phyloP scores from a whole-genome alignment of 441 rosid species.

The Sinapis alba region DNA sequence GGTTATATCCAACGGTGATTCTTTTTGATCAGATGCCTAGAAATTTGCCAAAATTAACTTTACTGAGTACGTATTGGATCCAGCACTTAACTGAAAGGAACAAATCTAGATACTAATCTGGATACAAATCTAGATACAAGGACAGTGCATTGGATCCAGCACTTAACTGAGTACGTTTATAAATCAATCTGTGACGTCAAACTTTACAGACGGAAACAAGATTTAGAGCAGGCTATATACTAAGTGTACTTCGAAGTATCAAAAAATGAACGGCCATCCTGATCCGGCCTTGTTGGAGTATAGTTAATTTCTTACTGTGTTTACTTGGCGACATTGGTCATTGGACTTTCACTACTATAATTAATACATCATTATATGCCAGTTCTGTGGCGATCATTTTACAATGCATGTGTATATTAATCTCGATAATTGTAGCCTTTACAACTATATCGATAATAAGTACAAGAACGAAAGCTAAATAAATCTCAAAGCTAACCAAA shows the following conservation, averaged over 20 bases:
- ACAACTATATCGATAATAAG: constrained; percentile 22
- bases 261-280: not conserved
- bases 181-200: constrained; percentile 8
- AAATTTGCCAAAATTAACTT: constrained; percentile 14
- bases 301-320: too few relatives aligned
- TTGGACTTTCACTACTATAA: too few relatives aligned
- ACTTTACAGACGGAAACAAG: not conserved
- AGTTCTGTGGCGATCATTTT: too few relatives aligned
- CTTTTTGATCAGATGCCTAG: not conserved
- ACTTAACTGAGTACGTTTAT: not conserved
- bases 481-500: constrained; percentile 37
- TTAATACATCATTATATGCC: too few relatives aligned
- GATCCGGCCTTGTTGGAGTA: too few relatives aligned
- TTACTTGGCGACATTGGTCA: too few relatives aligned
- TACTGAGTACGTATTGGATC: too few relatives aligned
- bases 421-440: too few relatives aligned
- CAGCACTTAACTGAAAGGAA: too few relatives aligned
- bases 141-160: constrained; percentile 13
- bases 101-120: not conserved
- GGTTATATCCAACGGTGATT: constrained; percentile 18
- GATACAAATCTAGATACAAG: constrained; percentile 4
- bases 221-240: not conserved
- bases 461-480: constrained; percentile 27
- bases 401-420: too few relatives aligned
- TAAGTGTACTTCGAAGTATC: not conserved